phyloP scores from a whole-genome alignment of 768 basidiomycete genomes.

The Obba rivulosa region DNA sequence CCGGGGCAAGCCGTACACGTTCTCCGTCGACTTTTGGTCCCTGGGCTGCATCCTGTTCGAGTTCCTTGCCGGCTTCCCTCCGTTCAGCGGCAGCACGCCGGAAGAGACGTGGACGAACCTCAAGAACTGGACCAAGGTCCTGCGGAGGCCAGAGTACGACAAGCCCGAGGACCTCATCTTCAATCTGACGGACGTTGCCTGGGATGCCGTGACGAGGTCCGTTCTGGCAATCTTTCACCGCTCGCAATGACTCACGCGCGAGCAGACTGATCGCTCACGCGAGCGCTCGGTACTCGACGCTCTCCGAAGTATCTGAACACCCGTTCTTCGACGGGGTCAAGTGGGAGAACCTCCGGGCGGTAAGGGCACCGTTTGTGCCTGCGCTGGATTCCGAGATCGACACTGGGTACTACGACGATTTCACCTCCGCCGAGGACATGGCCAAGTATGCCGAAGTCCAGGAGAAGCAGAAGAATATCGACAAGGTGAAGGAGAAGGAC shows the following conservation, averaged over 20 bases:
- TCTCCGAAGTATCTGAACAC: slow-evolving; percentile 68
- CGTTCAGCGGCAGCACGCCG: slow-evolving; percentile 91
- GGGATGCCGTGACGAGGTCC: slow-evolving; percentile 89
- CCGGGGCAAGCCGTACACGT: slow-evolving; percentile 90
- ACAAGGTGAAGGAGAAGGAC: slow-evolving; percentile 84
- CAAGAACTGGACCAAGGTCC: slow-evolving; percentile 94
- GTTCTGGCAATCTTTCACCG: slow-evolving; percentile 12
- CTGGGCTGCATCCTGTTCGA: slow-evolving; percentile 98
- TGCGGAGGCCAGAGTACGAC: slow-evolving; percentile 92
- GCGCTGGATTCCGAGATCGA: slow-evolving; percentile 92
- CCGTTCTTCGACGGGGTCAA: slow-evolving; percentile 76
- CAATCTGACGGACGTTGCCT: slow-evolving; percentile 88
- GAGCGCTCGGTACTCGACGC: slow-evolving; percentile 68
- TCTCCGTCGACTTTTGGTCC: slow-evolving; percentile 97
- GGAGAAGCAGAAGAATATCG: slow-evolving; percentile 95
- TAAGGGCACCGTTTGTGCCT: slow-evolving; percentile 87
- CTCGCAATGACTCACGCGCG: background rate
- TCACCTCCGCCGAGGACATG: slow-evolving; percentile 88
- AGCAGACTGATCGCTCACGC: slow-evolving; percentile 82
- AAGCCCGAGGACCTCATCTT: slow-evolving; percentile 95
- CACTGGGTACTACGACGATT: slow-evolving; percentile 93
- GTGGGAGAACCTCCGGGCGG: slow-evolving; percentile 76
- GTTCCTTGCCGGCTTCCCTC: slow-evolving; percentile 94
- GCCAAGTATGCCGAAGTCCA: slow-evolving; percentile 98
- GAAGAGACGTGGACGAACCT: slow-evolving; percentile 99